Percentiles rank a stretch among this genome's conserved stretches.
These are phyloP conservation scores for Colletotrichum orchidophilum DNA, from an alignment of 2,329 filamentous ascomycete genomes.

Conservation along the genomic window DNA sequence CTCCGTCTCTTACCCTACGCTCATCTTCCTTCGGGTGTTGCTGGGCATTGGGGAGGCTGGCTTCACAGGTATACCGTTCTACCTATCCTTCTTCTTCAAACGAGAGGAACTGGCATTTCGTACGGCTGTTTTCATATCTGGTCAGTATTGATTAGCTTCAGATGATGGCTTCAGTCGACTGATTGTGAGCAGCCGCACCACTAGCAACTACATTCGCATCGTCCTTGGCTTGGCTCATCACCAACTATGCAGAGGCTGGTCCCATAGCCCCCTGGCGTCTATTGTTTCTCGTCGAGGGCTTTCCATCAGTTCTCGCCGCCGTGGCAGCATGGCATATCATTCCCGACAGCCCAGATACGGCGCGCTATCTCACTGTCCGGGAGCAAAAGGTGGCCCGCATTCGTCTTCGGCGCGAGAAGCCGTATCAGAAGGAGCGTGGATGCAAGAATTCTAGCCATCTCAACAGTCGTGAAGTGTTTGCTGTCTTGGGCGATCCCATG, in stretches of 20 bases:
- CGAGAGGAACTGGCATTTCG: constrained; percentile 81
- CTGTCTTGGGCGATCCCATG: constrained; percentile 71
- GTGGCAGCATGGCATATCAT: constrained; percentile 79
- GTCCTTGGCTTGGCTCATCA: constrained; percentile 80
- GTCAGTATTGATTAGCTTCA: constrained; percentile 42
- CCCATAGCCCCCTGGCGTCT: constrained; percentile 87
- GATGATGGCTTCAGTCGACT: constrained; percentile 1
- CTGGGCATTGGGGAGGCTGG: constrained; percentile 73
- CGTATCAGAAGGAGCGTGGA: constrained; percentile 31
- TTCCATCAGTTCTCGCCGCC: constrained; percentile 81
- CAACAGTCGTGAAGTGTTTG: constrained; percentile 64
- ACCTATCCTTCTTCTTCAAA: constrained; percentile 72
- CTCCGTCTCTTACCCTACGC: constrained; percentile 69
- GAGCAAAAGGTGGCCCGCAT: constrained; percentile 76
- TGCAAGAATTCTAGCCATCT: constrained; percentile 49
- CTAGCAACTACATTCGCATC: constrained; percentile 86
- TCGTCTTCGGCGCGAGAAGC: constrained; percentile 67
- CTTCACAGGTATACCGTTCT: constrained; percentile 71
- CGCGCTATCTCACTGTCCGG: constrained; percentile 68
- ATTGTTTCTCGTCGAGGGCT: constrained; percentile 85
- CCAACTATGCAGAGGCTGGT: constrained; percentile 69
- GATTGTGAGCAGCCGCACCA: constrained; percentile 75
- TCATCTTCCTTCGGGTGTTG: constrained; percentile 64
- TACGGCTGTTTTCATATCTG: constrained; percentile 87
- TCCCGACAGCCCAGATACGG: constrained; percentile 78